Evolutionary conservation across 345 rosid genomes (phyloP).

Genomic region (Rhizophora apiculata): DNA sequence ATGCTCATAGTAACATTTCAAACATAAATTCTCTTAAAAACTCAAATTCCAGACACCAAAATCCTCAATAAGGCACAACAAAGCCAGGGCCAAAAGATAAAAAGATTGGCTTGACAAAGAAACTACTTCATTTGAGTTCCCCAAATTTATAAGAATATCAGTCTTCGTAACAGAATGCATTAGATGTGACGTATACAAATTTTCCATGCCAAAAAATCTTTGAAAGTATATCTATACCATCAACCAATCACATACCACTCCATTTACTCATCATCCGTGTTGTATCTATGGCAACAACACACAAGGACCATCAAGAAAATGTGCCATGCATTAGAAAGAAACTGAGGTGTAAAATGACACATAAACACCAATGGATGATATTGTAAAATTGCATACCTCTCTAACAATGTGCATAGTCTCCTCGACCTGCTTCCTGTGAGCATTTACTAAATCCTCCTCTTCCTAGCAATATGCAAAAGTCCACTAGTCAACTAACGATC

Average conservation of each 20-base stretch:
- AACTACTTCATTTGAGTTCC: too few species aligned
- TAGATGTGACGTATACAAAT: too few species aligned
- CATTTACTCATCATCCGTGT: background rate
- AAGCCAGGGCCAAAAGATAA: background rate
- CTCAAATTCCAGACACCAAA: background rate
- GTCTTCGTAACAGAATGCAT: too few species aligned
- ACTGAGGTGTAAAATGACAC: background rate
- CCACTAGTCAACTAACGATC: background rate
- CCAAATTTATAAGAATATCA: too few species aligned
- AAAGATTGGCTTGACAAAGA: too few species aligned
- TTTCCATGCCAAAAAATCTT: too few species aligned
- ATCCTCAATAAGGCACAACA: background rate
- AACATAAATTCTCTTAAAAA: background rate
- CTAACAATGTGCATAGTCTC: constrained; percentile 92
- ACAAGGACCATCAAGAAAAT: background rate
- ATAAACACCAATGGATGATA: background rate
- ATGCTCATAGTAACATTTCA: background rate
- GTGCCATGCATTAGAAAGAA: background rate
- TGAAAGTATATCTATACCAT: background rate
- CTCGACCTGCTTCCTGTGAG: constrained; percentile 91
- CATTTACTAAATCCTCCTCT: constrained; percentile 95
- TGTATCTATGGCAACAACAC: background rate
- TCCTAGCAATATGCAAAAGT: constrained; percentile 47
- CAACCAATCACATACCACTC: background rate
- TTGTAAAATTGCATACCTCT: constrained; percentile 51